Base-by-base conservation (phyloP, 2,329 filamentous ascomycete genomes). In the Thelonectria rubi region DNA sequence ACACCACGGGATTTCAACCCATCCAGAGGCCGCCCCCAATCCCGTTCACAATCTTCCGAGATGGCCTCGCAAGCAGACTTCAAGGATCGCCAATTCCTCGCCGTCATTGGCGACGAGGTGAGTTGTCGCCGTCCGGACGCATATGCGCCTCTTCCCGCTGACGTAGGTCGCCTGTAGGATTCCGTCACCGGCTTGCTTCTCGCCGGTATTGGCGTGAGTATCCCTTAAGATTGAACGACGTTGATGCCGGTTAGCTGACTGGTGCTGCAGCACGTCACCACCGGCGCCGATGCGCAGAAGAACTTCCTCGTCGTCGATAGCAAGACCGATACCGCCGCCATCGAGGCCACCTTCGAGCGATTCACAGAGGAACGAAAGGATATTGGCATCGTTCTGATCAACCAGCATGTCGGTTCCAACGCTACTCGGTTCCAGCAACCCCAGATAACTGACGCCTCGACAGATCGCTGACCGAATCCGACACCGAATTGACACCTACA, bases 21-120 rank as follows among this genome's bases (percentile, higher is more conserved):
- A 54, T 56, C 30, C 52, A 6, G 42, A 47, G 54, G 54, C 37
- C 48, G 26, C 51, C 24, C 49, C 34, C 32, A 18, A 51, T 48
- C 53, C 55, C 45, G 24, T 30, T 39, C 53, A 26, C 39, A 60
- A 39, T 45, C 46, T 54, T 62, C 21, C 70, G 75, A 71, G 45
- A 84, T 84, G 81, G 73, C 83, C 60, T 80, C 81, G 48, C 81
- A 85, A 70, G 80, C 83, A 66, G 85, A 88, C 69, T 90, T 84
- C 78, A 90, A 93, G 81, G 93, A 98, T 80, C 88, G 95, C 73
- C 91, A 99, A 80, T 97, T 99, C 76, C 88, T 99, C 61, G 95
- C 95, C 67, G 94, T 99, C 50, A 99, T 99, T 75, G 95, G 95
- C 54, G 95, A 99, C 78, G 95, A 99, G 88, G 95, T 92, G 75